Base-by-base conservation (phyloP, 208 protist species). In the Balamuthia mandrillaris region DNA sequence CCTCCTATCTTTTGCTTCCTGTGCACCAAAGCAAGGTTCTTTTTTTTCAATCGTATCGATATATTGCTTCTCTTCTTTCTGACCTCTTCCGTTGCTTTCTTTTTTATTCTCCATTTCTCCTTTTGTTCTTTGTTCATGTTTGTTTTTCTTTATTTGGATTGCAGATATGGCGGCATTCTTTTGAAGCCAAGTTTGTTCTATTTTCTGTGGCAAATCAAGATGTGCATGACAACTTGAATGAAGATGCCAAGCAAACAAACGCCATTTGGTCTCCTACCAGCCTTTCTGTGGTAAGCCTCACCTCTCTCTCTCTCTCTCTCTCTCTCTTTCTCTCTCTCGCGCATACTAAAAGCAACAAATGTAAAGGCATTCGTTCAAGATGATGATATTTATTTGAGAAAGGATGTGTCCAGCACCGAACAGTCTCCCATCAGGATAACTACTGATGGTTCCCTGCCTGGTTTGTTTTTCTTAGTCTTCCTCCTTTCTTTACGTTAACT, bases 281-380 rank as follows among this genome's bases (percentile, higher is more conserved):
- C 37, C 14, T 29, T 41, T 37, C 42, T 24, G 29, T 72, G 7
- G 63, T 72, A 72, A 18, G 18, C 47, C 47, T 52, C 18, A 52
- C 10, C 18, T 52, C 47, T 52, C 14, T n/a, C 18, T 18, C 18
- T 10, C 47, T 52, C 18, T n/a, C 47, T n/a, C 14, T 52, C 47
- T 52, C 18, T 18, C n/a, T 29, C 33, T 63, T 21, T 63, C 10
- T 9, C 24, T 18, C 18, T 10, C 60, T 18, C 56, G n/a, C 24
- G 24, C 16, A 18, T n/a, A n/a, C n/a, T n/a, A n/a, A n/a, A n/a
- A n/a, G n/a, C n/a, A n/a, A n/a, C n/a, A n/a, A n/a, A n/a, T n/a
- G n/a, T n/a, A n/a, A n/a, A 72, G 63, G 63, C 63, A 3, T 72
- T 72, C 24, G 63, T 72, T 33, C 63, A 41, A 21, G 63, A 72